A percentile compares a stretch with the other conserved stretches of the same genome.
These are phyloP conservation scores for Hylodesmum podocarpum DNA, from an alignment of 306 rosid species.

Conservation along the genomic window DNA sequence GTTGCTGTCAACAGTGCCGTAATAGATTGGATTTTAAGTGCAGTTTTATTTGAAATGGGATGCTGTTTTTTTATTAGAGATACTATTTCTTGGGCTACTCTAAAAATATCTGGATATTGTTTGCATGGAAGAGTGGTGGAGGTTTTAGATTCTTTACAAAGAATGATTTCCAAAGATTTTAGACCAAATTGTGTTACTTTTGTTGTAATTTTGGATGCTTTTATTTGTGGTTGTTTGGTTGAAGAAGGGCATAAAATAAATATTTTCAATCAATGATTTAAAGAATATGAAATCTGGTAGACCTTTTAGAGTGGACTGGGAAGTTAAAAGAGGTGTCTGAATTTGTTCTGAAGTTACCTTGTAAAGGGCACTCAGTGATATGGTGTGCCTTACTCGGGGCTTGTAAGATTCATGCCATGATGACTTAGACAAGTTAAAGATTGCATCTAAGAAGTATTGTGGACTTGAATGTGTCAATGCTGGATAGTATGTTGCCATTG, in stretches of 20 bases:
- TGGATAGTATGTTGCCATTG: too few relatives aligned
- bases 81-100: too few relatives aligned
- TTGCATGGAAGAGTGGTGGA: too few relatives aligned
- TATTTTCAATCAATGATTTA: conserved; percentile 65
- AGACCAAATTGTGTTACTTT: conserved; percentile 74
- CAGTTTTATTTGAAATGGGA: conserved; percentile 56
- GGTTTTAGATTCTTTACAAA: conserved; percentile 57
- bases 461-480: too few relatives aligned
- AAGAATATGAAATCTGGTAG: conserved; percentile 62
- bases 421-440: too few relatives aligned
- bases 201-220: too few relatives aligned
- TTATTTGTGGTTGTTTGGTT: too few relatives aligned
- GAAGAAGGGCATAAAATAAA: conserved; percentile 59
- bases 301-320: conserved; percentile 70
- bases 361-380: conserved; percentile 21
- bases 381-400: too few relatives aligned
- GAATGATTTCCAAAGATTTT: conserved; percentile 65
- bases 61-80: conserved; percentile 48
- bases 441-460: too few relatives aligned
- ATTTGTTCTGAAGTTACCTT: conserved; percentile 60
- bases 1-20: conserved; percentile 63
- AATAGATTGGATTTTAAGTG: conserved; percentile 79
- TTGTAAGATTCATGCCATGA: too few relatives aligned
- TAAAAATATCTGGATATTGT: too few relatives aligned
- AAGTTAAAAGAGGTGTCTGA: conserved; percentile 61